Percentiles rank a stretch among this genome's conserved stretches.
Evolutionary conservation across 345 rosid genomes (phyloP).

Genomic region (Citrus sinensis): DNA sequence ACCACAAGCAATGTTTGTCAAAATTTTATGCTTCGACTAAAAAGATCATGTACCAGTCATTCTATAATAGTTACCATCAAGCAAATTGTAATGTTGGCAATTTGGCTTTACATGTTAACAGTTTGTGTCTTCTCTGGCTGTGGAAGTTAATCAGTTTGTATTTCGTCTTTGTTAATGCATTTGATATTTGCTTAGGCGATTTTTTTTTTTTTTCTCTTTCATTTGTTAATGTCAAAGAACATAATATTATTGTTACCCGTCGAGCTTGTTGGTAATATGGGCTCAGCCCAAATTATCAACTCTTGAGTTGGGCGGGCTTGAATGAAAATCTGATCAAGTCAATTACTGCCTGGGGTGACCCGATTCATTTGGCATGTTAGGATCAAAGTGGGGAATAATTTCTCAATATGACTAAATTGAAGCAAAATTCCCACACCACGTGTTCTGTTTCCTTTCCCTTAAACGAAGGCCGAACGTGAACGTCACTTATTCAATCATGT

Average conservation of each 20-base stretch:
- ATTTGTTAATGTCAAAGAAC: too few species aligned
- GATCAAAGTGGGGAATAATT: background rate
- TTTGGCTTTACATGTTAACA: background rate
- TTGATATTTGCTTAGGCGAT: background rate
- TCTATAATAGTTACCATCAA: background rate
- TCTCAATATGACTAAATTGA: background rate
- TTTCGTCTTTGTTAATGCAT: background rate
- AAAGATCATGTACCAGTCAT: background rate
- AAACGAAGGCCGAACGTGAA: conserved; percentile 21
- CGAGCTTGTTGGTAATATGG: too few species aligned
- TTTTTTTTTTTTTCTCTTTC: background rate
- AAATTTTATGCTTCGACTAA: background rate
- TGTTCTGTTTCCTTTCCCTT: background rate
- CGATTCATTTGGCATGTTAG: too few species aligned
- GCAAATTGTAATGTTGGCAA: background rate
- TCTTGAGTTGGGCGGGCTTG: too few species aligned
- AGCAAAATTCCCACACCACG: background rate
- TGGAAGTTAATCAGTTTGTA: background rate
- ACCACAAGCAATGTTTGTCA: background rate
- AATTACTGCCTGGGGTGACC: too few species aligned
- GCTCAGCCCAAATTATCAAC: too few species aligned
- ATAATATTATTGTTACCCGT: too few species aligned
- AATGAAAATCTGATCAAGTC: too few species aligned
- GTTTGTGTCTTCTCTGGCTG: background rate
- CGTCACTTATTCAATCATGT: conserved; percentile 28